Evolutionary conservation across 495 filamentous ascomycete species (phyloP), one percentile per base, ranked within the genome.

Genomic region (Aspergillus diversus): DNA sequence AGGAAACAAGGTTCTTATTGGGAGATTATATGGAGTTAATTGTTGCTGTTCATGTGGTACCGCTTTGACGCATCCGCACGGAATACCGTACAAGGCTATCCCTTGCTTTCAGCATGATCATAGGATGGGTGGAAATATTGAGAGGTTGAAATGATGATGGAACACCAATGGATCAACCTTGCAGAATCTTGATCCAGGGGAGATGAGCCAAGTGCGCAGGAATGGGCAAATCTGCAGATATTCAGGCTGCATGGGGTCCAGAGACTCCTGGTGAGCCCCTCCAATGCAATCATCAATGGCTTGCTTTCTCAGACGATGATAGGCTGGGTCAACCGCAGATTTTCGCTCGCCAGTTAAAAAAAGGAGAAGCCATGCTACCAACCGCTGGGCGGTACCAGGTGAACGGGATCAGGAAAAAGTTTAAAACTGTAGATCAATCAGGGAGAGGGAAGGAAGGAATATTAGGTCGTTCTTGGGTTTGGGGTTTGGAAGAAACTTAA

Each of bases 351-450:
- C 13, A 27, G n/a, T 60, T 21, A 48, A 49, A 16, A 32, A 31
- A 6, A 21, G 35, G n/a, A 62, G 32, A 17, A 55, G 43, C 51
- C 37, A 63, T 56, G 66, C 51, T 39, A 53, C 51, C 59, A 68
- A 11, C 66, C 66, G 57, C 57, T 50, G 55, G 66, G 47, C 21
- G 42, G 60, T 63, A 55, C 66, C 57, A 69, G 63, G 58, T 51
- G 64, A 27, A 66, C 67, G 67, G 67, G 67, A 66, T 64, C 55
- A 52, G 43, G 63, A 17, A 52, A 66, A 61, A 55, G 50, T 58
- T 52, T 65, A 61, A 60, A 61, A 43, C 56, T 47, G 66, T 51
- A 59, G 66, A 65, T 68, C 66, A 57, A 55, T 33, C 31, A 15
- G 58, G 31, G 57, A 58, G 57, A 32, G 37, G 21, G 21, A 46